Evolutionary conservation across 495 filamentous ascomycete species (phyloP), one percentile per base, ranked within the genome.

Genomic region (Aspergillus kassunensis): DNA sequence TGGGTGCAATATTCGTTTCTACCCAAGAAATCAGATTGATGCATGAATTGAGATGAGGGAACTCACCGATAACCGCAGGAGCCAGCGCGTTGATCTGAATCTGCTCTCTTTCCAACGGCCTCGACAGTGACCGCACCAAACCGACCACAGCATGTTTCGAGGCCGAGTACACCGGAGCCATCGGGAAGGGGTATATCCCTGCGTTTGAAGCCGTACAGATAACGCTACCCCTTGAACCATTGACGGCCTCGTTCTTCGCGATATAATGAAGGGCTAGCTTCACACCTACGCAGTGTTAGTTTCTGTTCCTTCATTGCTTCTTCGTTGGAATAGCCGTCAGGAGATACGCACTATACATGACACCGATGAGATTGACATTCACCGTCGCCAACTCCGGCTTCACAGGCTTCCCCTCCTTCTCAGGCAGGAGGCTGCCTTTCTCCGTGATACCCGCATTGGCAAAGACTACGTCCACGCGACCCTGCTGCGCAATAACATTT

Each of bases 201-300:
- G 76, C 79, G 60, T 80, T 81, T 3, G 77, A 80, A 0, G 78
- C 72, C 2, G 79, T 81, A 65, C 80, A 83, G 35, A 81, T 70
- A 24, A 83, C 76, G 9, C 64, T 66, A 0, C 79, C 79, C 18
- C 72, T 69, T 15, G 64, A 65, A 1, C 20, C 23, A 13, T 25
- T 51, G 29, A 46, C 21, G 12, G 49, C 30, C 9, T 41, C 6
- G 34, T 79, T 80, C 50, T 72, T 74, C 19, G 69, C 64, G 62
- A 83, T 77, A 49, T 83, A 83, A 51, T 79, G 67, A 5, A 66
- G 61, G 0, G 67, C 78, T 2, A 83, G 63, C 41, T 78, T 77
- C 20, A 80, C 68, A 6, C 77, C 78, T 76, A 24, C 30, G 11
- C 30, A 20, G 10, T 13, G 37, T 21, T 5, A 21, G 4, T 2